Percentiles rank a stretch among this genome's conserved stretches.
These are phyloP conservation scores for Suillus clintonianus DNA, from an alignment of 768 basidiomycete species.

Conservation along the genomic window DNA sequence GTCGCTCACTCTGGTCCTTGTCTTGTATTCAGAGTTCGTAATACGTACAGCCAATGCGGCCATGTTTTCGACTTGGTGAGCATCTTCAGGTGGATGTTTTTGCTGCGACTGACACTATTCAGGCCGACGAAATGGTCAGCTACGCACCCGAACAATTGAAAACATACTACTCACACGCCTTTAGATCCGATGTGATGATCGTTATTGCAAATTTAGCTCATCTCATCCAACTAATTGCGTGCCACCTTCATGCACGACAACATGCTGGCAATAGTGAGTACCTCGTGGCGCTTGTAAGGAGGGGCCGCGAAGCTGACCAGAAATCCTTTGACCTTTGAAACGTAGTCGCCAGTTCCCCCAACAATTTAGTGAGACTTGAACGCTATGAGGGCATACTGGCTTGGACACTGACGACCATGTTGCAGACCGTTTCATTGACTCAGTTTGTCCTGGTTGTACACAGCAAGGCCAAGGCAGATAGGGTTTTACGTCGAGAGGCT, in stretches of 20 bases:
- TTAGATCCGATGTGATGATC: conserved; percentile 67
- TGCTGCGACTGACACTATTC: conserved; percentile 14
- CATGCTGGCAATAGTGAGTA: conserved; percentile 81
- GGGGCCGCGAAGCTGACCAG: conserved; percentile 23
- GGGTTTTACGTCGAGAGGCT: conserved; percentile 1
- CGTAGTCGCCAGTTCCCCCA: conserved; percentile 70
- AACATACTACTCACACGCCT: conserved; percentile 16
- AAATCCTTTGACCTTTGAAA: conserved; percentile 15
- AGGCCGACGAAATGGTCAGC: conserved; percentile 66
- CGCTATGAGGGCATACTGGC: conserved; percentile 10
- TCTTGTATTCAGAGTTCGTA: conserved; percentile 53
- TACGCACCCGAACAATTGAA: conserved; percentile 11
- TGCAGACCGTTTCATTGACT: conserved; percentile 38
- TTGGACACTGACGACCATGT: conserved; percentile 16
- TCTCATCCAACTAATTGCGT: conserved; percentile 61
- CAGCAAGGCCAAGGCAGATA: conserved; percentile 9
- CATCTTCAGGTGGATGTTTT: conserved; percentile 4
- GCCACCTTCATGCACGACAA: conserved; percentile 52
- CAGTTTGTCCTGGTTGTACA: conserved; percentile 34
- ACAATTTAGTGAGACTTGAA: conserved; percentile 56
- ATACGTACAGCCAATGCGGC: conserved; percentile 57
- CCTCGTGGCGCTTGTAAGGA: conserved; percentile 10
- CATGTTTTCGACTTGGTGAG: conserved; percentile 58
- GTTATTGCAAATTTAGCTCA: conserved; percentile 71
- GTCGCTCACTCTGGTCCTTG: conserved; percentile 11